Conservation (phyloP, 345 rosid species). For the Geranium rotundifolium region DNA sequence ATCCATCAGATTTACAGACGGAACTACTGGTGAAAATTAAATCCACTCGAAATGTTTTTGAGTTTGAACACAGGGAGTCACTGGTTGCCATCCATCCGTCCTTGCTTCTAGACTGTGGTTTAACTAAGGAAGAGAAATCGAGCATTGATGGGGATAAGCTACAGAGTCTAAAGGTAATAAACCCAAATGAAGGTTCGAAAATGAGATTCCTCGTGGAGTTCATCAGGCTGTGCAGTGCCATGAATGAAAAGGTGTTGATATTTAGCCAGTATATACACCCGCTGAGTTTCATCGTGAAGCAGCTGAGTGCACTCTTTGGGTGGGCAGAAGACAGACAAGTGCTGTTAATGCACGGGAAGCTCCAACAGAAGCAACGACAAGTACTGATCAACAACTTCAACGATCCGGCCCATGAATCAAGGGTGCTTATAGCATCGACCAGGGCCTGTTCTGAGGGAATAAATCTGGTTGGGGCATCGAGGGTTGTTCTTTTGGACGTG, state of each 20-base stretch:
- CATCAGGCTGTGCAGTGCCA: constrained; percentile 27
- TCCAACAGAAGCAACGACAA: constrained; percentile 31
- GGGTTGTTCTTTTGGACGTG: constrained; percentile 68
- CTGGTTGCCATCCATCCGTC: too few relatives aligned
- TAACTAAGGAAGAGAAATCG: too few relatives aligned
- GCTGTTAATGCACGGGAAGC: constrained; percentile 38
- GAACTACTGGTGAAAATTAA: background rate
- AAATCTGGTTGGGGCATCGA: constrained; percentile 68
- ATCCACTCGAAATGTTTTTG: too few relatives aligned
- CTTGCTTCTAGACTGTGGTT: too few relatives aligned
- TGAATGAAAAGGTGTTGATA: constrained; percentile 54
- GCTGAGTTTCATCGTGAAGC: constrained; percentile 34
- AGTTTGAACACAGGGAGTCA: too few relatives aligned
- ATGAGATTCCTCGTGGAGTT: constrained; percentile 48
- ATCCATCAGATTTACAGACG: constrained; percentile 35
- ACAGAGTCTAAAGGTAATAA: constrained; percentile 7
- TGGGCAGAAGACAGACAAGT: constrained; percentile 45
- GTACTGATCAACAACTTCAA: constrained; percentile 44
- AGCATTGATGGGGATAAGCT: too few relatives aligned
- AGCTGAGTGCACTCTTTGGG: constrained; percentile 17
- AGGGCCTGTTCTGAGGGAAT: constrained; percentile 73
- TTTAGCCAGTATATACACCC: constrained; percentile 54
- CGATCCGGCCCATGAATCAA: constrained; percentile 31
- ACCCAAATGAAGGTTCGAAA: constrained; percentile 43
- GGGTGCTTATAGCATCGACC: constrained; percentile 66